phyloP scores from a whole-genome alignment of 108 stramenopile genomes.

The Schizochytrium sp. region DNA sequence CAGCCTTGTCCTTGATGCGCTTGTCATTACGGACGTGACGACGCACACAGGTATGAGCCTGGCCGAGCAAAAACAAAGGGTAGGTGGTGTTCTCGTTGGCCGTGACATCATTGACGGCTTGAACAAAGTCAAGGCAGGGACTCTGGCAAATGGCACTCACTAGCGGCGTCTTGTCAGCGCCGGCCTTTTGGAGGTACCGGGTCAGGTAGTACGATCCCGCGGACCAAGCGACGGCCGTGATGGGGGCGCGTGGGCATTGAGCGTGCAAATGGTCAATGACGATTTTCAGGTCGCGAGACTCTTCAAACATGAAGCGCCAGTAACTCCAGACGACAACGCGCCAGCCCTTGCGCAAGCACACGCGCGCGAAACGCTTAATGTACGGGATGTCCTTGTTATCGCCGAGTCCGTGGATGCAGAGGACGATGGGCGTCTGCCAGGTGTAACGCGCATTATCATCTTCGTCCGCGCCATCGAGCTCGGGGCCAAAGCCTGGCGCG shows the following conservation, averaged over 20 bases:
- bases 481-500: too few species aligned
- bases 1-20: not conserved
- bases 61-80: not conserved
- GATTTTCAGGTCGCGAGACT: constrained; percentile 1
- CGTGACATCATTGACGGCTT: constrained; percentile 2
- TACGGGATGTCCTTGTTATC: constrained; percentile 19
- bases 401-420: constrained; percentile 14
- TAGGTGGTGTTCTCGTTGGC: not conserved
- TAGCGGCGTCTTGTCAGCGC: not conserved
- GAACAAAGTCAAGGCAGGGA: constrained; percentile 22
- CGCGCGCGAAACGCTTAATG: not conserved
- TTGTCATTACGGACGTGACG: constrained; percentile 10
- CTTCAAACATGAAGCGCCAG: constrained; percentile 11
- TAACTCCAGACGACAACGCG: not conserved
- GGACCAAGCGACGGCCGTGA: constrained; percentile 17
- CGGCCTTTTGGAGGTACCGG: not conserved
- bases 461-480: not conserved
- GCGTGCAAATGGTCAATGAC: not conserved
- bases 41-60: not conserved
- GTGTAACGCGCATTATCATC: not conserved
- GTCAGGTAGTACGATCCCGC: constrained; percentile 23
- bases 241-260: constrained; percentile 12
- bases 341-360: constrained; percentile 18
- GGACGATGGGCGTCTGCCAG: constrained; percentile 12
- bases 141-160: not conserved